Percentiles rank a stretch among this genome's conserved stretches.
Evolutionary conservation across 2,329 filamentous ascomycete species (phyloP).

Genomic region (Paracorniculantispora psalliotae): DNA sequence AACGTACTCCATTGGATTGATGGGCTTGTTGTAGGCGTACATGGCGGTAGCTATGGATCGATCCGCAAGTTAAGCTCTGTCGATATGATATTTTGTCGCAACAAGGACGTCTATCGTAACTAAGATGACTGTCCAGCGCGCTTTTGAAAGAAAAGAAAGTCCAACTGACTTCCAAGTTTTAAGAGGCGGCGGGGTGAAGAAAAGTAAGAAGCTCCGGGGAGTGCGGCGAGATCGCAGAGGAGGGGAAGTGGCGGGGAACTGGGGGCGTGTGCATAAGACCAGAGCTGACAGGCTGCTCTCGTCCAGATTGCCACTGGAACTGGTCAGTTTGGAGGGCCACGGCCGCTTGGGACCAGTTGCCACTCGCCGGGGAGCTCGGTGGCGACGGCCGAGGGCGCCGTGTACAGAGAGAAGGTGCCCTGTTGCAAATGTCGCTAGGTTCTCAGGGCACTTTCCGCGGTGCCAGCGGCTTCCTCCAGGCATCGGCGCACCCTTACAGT

Average conservation of each 20-base stretch:
- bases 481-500: not conserved
- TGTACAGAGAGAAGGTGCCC: not conserved
- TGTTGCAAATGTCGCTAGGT: not conserved
- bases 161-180: not conserved
- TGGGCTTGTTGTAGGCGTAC: constrained; percentile 34
- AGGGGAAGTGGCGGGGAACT: constrained; percentile 6
- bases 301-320: constrained; percentile 1
- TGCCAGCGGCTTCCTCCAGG: not conserved
- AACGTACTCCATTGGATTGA: constrained; percentile 35
- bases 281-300: not conserved
- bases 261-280: not conserved
- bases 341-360: not conserved
- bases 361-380: not conserved
- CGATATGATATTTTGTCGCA: not conserved
- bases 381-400: not conserved
- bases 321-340: not conserved
- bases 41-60: constrained; percentile 18
- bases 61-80: no score
- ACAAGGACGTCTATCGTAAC: not conserved
- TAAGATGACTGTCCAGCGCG: not conserved
- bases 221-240: not conserved
- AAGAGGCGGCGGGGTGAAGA: not conserved
- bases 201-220: constrained; percentile 1
- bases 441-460: not conserved
- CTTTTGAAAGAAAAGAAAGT: not conserved